These are phyloP conservation scores for Xylaria sp. DNA, from an alignment of 2,329 filamentous ascomycete genomes.

Conservation along the genomic window DNA sequence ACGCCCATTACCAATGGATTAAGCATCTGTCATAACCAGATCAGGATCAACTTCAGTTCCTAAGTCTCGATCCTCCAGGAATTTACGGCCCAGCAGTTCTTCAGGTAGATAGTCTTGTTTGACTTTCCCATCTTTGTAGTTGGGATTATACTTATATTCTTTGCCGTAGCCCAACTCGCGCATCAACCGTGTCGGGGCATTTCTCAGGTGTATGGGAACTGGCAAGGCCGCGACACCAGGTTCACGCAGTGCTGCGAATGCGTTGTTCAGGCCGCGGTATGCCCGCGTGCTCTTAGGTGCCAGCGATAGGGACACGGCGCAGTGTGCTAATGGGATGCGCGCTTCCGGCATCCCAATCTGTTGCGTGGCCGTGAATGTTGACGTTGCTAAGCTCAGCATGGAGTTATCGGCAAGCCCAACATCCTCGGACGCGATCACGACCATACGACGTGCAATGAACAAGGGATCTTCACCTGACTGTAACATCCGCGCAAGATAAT, in stretches of 20 bases:
- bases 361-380: constrained; percentile 86
- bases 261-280: constrained; percentile 85
- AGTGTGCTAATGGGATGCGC: constrained; percentile 90
- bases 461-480: constrained; percentile 93
- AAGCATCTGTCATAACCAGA: constrained; percentile 56
- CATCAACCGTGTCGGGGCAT: constrained; percentile 93
- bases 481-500: constrained; percentile 96
- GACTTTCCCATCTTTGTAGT: constrained; percentile 84
- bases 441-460: constrained; percentile 90
- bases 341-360: constrained; percentile 97
- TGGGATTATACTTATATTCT: constrained; percentile 97
- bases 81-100: constrained; percentile 73
- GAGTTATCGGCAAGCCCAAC: constrained; percentile 89
- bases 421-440: constrained; percentile 95
- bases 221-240: constrained; percentile 84
- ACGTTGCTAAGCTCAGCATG: constrained; percentile 84
- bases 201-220: constrained; percentile 87
- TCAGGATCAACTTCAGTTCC: constrained; percentile 82
- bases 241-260: constrained; percentile 80
- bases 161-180: constrained; percentile 90
- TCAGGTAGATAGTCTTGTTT: constrained; percentile 92
- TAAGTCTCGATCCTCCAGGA: constrained; percentile 83
- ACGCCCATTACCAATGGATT: constrained; percentile 2
- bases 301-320: constrained; percentile 80
- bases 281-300: constrained; percentile 88